Evolutionary conservation across 495 filamentous ascomycete genomes (phyloP).

Genomic region (Trichoderma gamsii): DNA sequence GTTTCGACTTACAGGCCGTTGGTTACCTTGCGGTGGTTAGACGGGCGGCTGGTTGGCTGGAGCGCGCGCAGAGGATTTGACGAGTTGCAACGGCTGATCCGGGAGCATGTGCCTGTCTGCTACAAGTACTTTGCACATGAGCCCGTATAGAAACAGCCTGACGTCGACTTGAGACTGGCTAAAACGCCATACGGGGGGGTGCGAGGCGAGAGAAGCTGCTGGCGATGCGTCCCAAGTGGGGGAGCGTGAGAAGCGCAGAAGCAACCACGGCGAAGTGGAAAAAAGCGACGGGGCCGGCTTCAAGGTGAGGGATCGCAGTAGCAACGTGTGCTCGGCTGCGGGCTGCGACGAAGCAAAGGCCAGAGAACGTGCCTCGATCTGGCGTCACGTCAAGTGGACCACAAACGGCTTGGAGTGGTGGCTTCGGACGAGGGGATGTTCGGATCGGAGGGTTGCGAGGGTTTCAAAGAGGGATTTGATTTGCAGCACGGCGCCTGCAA

Average conservation of each 20-base stretch:
- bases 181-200: neutral
- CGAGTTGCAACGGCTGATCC: slow-evolving; percentile 4
- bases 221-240: neutral
- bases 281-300: neutral
- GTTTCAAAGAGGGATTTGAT: neutral
- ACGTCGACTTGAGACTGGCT: too few relatives aligned
- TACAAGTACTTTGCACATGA: slow-evolving; percentile 3
- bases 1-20: neutral
- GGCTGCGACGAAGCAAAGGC: neutral
- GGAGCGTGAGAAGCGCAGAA: neutral
- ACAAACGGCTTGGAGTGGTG: slow-evolving; percentile 5
- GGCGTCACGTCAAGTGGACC: slow-evolving; percentile 14
- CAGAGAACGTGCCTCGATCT: slow-evolving; percentile 7
- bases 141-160: neutral
- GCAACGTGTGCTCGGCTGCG: slow-evolving; percentile 11
- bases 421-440: slow-evolving; percentile 14
- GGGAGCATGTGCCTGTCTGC: neutral
- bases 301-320: neutral
- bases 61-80: neutral
- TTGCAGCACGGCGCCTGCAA: neutral
- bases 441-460: neutral
- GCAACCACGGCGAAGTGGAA: neutral
- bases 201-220: neutral
- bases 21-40: neutral
- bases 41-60: neutral